Base-by-base conservation (phyloP, 2,329 filamentous ascomycete genomes). In the Xylaria sp. region DNA sequence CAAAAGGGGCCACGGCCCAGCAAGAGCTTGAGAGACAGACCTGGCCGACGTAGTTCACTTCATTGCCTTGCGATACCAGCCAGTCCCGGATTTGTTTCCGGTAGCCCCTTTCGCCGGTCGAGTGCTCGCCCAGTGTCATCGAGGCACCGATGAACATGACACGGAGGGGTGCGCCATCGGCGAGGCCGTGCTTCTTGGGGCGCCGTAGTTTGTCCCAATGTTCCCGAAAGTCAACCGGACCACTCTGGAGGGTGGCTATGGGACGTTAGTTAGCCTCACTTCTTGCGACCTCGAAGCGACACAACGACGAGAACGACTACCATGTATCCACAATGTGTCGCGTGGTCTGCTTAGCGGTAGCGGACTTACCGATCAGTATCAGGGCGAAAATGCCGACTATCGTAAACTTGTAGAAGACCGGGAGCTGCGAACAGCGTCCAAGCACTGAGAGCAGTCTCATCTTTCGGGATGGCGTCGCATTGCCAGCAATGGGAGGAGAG, bases 121-220 rank as follows among this genome's bases (percentile, higher is more conserved):
- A 77, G 58, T 76, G 75, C 56, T 77, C 75, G 64, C 75, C 75
- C 39, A 76, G 72, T 10, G 74, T 75, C 74, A 77, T 76, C 20
- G 75, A 77, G 34, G 75, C 75, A 51, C 75, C 75, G 54, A 77
- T 76, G 61, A 74, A 74, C 75, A 77, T 77, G 34, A 77, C 72
- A 13, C 75, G 74, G 13, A 77, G 70, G 23, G 75, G 75, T 12
- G 76, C 75, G 31, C 75, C 75, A 39, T 75, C 71, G 3, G 72
- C 75, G 41, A 74, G 73, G 66, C 67, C 70, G 65, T 60, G 52
- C 41, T 56, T 63, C 66, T 64, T 71, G 6, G 71, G 60, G 4
- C 70, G 68, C 18, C 73, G 72, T 39, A 76, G 67, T 56, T 73
- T 75, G 31, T 75, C 73, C 75, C 75, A 76, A 52, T 71, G 69